These are phyloP conservation scores for Planoprotostelium fungivorum DNA, from an alignment of 78 protist genomes.

Conservation along the genomic window DNA sequence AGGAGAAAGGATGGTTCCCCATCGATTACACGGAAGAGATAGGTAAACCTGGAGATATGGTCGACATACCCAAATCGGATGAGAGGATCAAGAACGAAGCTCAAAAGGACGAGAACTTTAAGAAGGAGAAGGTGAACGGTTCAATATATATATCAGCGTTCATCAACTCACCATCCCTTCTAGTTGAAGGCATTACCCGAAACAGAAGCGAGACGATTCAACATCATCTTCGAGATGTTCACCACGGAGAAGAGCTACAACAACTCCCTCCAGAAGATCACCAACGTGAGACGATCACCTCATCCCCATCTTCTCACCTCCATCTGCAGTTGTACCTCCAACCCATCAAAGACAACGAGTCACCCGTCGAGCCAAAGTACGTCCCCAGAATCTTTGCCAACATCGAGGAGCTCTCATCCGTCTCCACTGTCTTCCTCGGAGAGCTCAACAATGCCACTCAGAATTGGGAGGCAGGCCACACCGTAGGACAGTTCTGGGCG, in stretches of 20 bases:
- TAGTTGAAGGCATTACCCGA: background rate
- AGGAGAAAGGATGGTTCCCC: background rate
- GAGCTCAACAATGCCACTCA: background rate
- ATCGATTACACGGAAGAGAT: background rate
- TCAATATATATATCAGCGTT: background rate
- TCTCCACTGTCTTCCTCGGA: background rate
- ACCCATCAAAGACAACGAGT: background rate
- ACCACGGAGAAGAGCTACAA: background rate
- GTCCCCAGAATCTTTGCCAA: background rate
- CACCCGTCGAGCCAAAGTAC: background rate
- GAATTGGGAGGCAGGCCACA: background rate
- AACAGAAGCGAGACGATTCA: background rate
- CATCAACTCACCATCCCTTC: background rate
- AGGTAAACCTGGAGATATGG: background rate
- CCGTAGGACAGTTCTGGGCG: background rate
- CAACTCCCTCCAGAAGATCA: background rate
- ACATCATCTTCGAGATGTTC: background rate
- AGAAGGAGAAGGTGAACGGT: background rate
- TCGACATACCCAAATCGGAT: background rate
- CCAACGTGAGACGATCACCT: background rate
- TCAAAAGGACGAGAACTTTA: background rate
- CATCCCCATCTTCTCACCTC: background rate
- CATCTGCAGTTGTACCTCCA: background rate
- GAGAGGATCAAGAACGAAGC: background rate
- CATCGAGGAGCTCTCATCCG: background rate